These are phyloP conservation scores for Aspergillus proliferans DNA, from an alignment of 2,329 filamentous ascomycete genomes.

Conservation along the genomic window DNA sequence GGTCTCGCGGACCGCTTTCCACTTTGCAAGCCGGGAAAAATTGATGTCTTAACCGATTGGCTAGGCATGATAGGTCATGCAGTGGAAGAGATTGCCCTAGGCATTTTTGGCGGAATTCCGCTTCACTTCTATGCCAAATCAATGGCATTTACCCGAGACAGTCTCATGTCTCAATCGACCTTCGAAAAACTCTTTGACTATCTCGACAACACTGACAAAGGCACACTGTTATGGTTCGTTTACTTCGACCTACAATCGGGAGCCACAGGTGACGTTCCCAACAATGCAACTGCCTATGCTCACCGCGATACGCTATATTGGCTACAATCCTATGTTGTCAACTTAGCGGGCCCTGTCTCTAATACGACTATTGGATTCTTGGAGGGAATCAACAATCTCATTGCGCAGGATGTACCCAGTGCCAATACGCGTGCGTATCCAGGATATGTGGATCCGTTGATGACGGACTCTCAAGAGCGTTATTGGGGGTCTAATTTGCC, in stretches of 20 bases:
- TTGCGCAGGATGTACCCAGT: constrained; percentile 25
- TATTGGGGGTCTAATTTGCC: constrained; percentile 54
- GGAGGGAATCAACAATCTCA: constrained; percentile 42
- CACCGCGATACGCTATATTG: constrained; percentile 61
- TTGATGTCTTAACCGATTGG: constrained; percentile 24
- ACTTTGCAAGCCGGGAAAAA: constrained; percentile 10
- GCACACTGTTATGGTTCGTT: constrained; percentile 53
- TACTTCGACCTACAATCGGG: constrained; percentile 60
- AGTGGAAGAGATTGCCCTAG: constrained; percentile 20
- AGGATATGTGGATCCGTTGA: constrained; percentile 54
- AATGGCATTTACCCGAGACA: constrained; percentile 47
- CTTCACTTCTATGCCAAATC: constrained; percentile 54
- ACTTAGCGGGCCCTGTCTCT: constrained; percentile 39
- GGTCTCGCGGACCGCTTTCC: constrained; percentile 22
- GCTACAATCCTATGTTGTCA: constrained; percentile 57
- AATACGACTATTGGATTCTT: constrained; percentile 48
- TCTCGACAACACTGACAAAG: constrained; percentile 45
- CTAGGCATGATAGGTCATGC: constrained; percentile 20
- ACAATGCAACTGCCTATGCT: constrained; percentile 54
- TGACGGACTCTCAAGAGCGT: constrained; percentile 42
- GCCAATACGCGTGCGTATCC: constrained; percentile 50
- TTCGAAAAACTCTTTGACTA: constrained; percentile 51
- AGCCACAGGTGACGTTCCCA: constrained; percentile 51
- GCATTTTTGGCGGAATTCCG: constrained; percentile 34
- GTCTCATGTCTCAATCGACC: constrained; percentile 42